phyloP scores from a whole-genome alignment of 2,329 filamentous ascomycete species.

The Fusarium nodosum region DNA sequence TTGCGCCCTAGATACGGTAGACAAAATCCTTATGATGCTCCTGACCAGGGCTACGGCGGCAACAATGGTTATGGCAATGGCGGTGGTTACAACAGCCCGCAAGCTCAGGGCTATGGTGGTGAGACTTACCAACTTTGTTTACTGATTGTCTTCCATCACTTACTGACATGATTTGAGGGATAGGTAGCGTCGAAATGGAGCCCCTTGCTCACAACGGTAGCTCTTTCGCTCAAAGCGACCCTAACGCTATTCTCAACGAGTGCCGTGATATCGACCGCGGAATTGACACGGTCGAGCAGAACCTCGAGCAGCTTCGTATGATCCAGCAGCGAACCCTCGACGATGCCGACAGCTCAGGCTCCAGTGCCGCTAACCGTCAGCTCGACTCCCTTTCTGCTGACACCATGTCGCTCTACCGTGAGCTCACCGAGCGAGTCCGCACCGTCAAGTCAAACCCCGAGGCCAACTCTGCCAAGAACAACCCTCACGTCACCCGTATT shows the following conservation, averaged over 20 bases:
- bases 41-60: conserved; percentile 54
- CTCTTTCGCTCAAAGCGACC: conserved; percentile 66
- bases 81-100: conserved; percentile 43
- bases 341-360: conserved; percentile 78
- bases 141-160: conserved; percentile 1
- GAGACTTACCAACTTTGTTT: conserved; percentile 24
- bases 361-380: conserved; percentile 74
- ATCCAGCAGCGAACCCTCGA: conserved; percentile 79
- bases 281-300: conserved; percentile 79
- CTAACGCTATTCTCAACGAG: conserved; percentile 86
- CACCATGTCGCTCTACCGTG: conserved; percentile 86
- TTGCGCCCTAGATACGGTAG: conserved; percentile 64
- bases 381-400: conserved; percentile 81
- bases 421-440: conserved; percentile 83
- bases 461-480: conserved; percentile 78
- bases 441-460: conserved; percentile 86
- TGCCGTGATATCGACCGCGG: conserved; percentile 84
- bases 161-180: conserved; percentile 51
- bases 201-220: conserved; percentile 69
- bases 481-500: conserved; percentile 83
- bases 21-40: conserved; percentile 72
- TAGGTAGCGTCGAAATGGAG: conserved; percentile 77
- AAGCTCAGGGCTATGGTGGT: conserved; percentile 46
- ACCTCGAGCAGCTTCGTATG: conserved; percentile 78
- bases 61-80: conserved; percentile 45